A percentile compares a stretch with the other conserved stretches of the same genome.
These are phyloP conservation scores for Candida argentea DNA, from an alignment of 805 yeast species.

Conservation along the genomic window DNA sequence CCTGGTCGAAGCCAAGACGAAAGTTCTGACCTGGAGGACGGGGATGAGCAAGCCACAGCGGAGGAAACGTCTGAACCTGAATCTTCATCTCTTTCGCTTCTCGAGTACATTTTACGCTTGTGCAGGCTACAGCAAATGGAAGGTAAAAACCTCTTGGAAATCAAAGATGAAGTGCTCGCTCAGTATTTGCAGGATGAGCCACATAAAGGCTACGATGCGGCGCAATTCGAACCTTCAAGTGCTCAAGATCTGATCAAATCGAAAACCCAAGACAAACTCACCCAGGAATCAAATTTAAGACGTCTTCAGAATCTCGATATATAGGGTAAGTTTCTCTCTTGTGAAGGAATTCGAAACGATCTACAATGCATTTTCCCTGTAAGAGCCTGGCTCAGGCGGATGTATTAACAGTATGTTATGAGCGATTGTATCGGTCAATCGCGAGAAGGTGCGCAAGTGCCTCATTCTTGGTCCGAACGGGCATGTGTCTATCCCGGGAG, in stretches of 20 bases:
- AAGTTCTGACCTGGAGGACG: slow-evolving; percentile 5
- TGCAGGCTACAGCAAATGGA: slow-evolving; percentile 53
- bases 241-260: slow-evolving; percentile 5
- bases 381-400: too few relatives aligned
- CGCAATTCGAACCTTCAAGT: slow-evolving; percentile 8
- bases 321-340: too few relatives aligned
- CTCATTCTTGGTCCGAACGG: too few relatives aligned
- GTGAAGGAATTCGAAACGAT: too few relatives aligned
- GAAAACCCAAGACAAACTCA: slow-evolving; percentile 5
- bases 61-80: slow-evolving; percentile 3
- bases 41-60: slow-evolving; percentile 4
- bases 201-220: slow-evolving; percentile 6
- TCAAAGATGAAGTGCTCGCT: slow-evolving; percentile 58
- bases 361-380: too few relatives aligned
- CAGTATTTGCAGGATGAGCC: slow-evolving; percentile 53
- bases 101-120: slow-evolving; percentile 56
- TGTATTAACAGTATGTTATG: too few relatives aligned
- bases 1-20: slow-evolving; percentile 6
- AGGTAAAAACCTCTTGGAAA: slow-evolving; percentile 39
- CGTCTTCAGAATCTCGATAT: slow-evolving; percentile 21
- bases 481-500: too few relatives aligned
- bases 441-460: too few relatives aligned
- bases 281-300: slow-evolving; percentile 22
- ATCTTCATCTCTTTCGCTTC: slow-evolving; percentile 37
- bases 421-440: too few relatives aligned